Conservation (phyloP, 345 rosid genomes). For the Zanthoxylum bungeanum region DNA sequence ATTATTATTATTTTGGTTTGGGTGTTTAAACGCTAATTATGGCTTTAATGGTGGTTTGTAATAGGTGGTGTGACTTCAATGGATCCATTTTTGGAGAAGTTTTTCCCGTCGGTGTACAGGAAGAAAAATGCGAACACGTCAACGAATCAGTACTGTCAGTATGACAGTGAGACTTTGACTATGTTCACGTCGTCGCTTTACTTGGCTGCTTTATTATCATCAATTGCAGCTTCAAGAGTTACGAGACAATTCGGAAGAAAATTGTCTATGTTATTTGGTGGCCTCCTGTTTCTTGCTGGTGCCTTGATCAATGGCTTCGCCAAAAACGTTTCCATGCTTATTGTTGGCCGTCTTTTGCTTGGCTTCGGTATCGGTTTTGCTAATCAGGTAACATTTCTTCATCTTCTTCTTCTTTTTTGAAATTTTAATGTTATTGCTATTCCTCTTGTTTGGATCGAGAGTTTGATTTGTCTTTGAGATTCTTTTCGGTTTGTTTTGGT, state of each 20-base stretch:
- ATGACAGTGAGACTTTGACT: constrained; percentile 66
- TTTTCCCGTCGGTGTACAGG: constrained; percentile 64
- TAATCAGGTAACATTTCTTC: constrained; percentile 72
- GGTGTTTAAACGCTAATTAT: too few species aligned
- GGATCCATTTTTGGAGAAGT: constrained; percentile 60
- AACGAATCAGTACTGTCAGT: constrained; percentile 74
- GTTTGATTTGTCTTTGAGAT: not conserved
- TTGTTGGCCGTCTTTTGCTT: constrained; percentile 79
- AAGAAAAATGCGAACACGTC: constrained; percentile 42
- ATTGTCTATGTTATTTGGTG: constrained; percentile 87
- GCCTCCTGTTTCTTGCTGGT: constrained; percentile 75
- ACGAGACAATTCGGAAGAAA: constrained; percentile 77
- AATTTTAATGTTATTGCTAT: too few species aligned
- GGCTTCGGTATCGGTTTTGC: constrained; percentile 99
- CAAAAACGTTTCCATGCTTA: constrained; percentile 80
- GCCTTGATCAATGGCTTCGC: constrained; percentile 86
- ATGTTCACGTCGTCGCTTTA: constrained; percentile 94
- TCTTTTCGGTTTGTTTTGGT: not conserved
- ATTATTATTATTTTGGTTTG: too few species aligned
- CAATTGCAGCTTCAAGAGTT: constrained; percentile 73
- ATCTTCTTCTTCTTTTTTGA: too few species aligned
- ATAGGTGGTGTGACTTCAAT: constrained; percentile 95
- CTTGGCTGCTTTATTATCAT: constrained; percentile 75
- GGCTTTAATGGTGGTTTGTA: too few species aligned
- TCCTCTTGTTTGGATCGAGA: constrained; percentile 13